Evolutionary conservation across 73 alveolate species (phyloP).

Genomic region (Paramecium pentaurelia): DNA sequence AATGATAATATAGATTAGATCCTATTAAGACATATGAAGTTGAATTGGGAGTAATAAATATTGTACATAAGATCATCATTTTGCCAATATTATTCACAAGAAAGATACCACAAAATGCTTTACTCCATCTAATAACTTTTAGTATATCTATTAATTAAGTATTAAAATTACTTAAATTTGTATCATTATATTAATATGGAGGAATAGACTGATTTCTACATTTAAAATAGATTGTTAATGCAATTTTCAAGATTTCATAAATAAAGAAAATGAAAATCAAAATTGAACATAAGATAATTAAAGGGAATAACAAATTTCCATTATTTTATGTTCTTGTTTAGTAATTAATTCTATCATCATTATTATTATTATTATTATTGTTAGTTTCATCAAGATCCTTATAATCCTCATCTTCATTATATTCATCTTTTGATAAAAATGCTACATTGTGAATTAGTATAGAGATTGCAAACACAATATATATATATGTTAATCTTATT

Average conservation of each 20-base stretch:
- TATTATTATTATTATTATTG: neutral
- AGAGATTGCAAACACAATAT: neutral
- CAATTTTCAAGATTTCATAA: neutral
- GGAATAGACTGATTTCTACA: neutral
- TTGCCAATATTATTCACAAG: neutral
- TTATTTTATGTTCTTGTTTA: neutral
- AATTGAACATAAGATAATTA: neutral
- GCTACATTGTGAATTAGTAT: neutral
- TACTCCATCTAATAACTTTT: neutral
- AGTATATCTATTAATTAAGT: neutral
- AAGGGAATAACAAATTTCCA: neutral
- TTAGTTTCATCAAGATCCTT: neutral
- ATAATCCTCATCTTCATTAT: neutral
- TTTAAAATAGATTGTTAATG: neutral
- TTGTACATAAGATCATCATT: neutral
- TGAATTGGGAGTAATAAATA: neutral
- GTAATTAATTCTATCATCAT: neutral
- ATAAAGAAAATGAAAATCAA: neutral
- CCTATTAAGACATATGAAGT: neutral
- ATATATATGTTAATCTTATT: neutral
- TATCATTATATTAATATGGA: neutral
- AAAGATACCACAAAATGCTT: neutral
- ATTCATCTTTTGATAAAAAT: neutral
- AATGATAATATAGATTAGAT: neutral
- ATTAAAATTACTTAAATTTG: neutral